These are phyloP conservation scores for Solanum hybrid DNA, from an alignment of 305 asterid species.

Conservation along the genomic window DNA sequence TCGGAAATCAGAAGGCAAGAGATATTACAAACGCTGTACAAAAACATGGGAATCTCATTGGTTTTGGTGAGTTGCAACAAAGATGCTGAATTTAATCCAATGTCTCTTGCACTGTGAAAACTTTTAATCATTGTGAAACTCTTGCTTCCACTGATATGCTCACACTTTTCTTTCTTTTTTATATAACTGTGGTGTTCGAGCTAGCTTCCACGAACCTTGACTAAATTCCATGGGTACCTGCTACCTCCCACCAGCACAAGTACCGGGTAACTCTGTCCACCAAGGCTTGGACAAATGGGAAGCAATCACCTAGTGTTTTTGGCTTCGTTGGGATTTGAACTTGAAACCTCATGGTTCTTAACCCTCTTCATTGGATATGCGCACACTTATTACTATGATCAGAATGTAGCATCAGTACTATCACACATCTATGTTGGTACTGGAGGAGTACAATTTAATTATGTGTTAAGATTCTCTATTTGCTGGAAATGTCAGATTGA, in stretches of 20 bases:
- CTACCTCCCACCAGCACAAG: background rate
- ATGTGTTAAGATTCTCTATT: background rate
- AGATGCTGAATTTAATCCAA: background rate
- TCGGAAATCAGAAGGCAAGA: slow-evolving; percentile 62
- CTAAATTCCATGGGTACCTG: background rate
- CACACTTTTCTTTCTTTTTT: background rate
- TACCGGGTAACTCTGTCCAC: background rate
- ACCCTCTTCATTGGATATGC: background rate
- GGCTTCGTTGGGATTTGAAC: background rate
- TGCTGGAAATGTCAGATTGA: background rate
- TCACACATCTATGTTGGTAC: background rate
- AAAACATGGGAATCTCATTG: slow-evolving; percentile 75
- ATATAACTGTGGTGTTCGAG: background rate
- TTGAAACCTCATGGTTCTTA: background rate
- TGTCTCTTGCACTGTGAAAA: background rate
- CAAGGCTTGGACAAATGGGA: background rate
- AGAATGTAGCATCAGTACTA: background rate
- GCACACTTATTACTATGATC: background rate
- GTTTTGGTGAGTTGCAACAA: slow-evolving; percentile 56
- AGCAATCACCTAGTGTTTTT: background rate
- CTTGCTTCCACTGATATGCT: background rate
- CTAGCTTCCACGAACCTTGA: background rate
- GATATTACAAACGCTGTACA: slow-evolving; percentile 40
- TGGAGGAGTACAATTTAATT: background rate
- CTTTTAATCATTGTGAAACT: background rate